A percentile compares a stretch with the other conserved stretches of the same genome.
phyloP scores from a whole-genome alignment of 306 rosid species.

The Castanospermum australe region DNA sequence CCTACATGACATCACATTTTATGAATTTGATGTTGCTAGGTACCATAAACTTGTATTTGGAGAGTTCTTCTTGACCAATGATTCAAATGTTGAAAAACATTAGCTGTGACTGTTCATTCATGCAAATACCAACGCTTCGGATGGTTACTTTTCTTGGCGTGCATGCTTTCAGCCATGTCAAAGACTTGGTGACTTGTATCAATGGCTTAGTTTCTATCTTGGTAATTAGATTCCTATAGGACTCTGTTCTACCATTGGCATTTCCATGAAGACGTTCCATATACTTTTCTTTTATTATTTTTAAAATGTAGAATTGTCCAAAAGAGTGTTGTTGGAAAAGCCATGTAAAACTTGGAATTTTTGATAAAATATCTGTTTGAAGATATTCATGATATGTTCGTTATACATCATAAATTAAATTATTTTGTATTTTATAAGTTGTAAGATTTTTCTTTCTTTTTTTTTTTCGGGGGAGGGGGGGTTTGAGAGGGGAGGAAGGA shows the following conservation, averaged over 20 bases:
- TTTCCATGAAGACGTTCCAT: not conserved
- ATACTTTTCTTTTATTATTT: no score
- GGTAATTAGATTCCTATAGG: slow-evolving; percentile 49
- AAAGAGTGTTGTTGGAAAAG: not conserved
- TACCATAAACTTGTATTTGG: slow-evolving; percentile 78
- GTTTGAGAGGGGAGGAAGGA: not conserved
- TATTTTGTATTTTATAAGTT: not conserved
- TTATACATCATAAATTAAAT: slow-evolving; percentile 10
- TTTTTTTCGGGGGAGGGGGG: no score
- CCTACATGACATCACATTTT: not conserved
- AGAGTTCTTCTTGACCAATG: slow-evolving; percentile 73
- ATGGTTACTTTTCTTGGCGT: slow-evolving; percentile 98
- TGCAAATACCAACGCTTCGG: slow-evolving; percentile 92
- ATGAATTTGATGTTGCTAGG: slow-evolving; percentile 46
- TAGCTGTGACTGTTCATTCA: slow-evolving; percentile 43
- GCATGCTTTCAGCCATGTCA: slow-evolving; percentile 86
- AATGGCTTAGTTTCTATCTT: slow-evolving; percentile 85
- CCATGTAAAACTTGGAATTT: not conserved
- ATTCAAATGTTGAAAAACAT: slow-evolving; percentile 52
- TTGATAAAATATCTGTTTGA: not conserved
- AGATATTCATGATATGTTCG: not conserved
- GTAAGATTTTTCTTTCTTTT: not conserved
- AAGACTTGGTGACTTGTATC: slow-evolving; percentile 88
- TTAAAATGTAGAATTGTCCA: not conserved
- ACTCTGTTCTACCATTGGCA: not conserved